phyloP scores from a whole-genome alignment of 176 grass and related monocot genomes.

The Hordeum vulgare region DNA sequence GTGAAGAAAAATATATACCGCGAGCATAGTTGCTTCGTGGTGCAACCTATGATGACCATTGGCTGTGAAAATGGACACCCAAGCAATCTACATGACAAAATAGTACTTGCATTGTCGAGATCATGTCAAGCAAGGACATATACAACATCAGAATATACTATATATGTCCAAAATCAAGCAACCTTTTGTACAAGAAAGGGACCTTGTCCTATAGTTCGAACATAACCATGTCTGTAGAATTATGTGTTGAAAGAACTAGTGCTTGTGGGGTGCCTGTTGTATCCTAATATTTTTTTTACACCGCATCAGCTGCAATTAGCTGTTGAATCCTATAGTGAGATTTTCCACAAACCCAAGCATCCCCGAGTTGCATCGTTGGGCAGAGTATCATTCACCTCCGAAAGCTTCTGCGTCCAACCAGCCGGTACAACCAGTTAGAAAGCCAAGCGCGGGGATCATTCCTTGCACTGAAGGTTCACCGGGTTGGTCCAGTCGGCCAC shows the following conservation, averaged over 20 bases:
- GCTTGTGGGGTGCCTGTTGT: too few relatives aligned
- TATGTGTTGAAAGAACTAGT: not conserved
- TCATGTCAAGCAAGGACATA: not conserved
- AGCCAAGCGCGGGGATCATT: constrained; percentile 44
- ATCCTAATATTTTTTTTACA: not conserved
- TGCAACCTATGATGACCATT: not conserved
- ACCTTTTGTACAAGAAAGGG: constrained; percentile 6
- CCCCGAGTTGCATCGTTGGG: constrained; percentile 11
- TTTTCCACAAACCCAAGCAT: not conserved
- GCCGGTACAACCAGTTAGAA: constrained; percentile 39
- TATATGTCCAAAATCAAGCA: not conserved
- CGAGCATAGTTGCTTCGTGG: not conserved
- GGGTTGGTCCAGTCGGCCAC: constrained; percentile 50
- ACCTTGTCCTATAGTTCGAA: not conserved
- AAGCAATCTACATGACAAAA: not conserved
- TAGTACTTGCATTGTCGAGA: not conserved
- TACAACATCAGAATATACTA: not conserved
- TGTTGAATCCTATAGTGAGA: too few relatives aligned
- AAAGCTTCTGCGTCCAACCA: constrained; percentile 42
- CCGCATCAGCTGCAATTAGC: not conserved
- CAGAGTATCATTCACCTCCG: constrained; percentile 34
- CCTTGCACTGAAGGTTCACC: constrained; percentile 42
- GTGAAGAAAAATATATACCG: not conserved
- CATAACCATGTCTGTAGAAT: not conserved
- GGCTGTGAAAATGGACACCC: not conserved